phyloP scores from a whole-genome alignment of 2,329 filamentous ascomycete species.

The Alternaria sp. region DNA sequence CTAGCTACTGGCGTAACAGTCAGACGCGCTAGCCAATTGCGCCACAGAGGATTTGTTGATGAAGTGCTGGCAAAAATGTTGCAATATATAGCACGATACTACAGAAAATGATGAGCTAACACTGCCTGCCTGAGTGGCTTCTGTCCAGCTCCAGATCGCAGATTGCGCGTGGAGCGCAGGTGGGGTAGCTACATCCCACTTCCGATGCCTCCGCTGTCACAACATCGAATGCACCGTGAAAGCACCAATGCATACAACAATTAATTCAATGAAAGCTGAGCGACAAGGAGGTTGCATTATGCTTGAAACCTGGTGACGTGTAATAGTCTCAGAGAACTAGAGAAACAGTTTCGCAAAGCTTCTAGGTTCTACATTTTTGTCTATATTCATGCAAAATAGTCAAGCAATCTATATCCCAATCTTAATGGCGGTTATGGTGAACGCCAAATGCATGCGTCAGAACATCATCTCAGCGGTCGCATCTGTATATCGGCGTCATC shows the following conservation, averaged over 20 bases:
- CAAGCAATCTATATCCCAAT: not conserved
- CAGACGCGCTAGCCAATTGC: slow-evolving; percentile 65
- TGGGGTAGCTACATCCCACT: not conserved
- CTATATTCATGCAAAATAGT: not conserved
- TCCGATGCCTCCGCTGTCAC: not conserved
- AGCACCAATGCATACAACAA: not conserved
- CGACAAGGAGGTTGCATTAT: not conserved
- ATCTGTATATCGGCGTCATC: slow-evolving; percentile 23
- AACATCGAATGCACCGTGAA: accelerated
- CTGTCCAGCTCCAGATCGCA: not conserved
- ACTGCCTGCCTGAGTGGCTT: not conserved
- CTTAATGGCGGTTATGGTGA: not conserved
- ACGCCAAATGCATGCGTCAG: not conserved
- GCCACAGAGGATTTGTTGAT: slow-evolving; percentile 41
- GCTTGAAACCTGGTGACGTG: accelerated
- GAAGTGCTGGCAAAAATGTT: not conserved
- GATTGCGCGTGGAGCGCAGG: not conserved
- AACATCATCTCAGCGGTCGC: slow-evolving; percentile 22
- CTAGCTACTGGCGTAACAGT: slow-evolving; percentile 58
- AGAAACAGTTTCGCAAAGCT: not conserved
- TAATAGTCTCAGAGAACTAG: accelerated
- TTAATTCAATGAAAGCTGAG: too few relatives aligned
- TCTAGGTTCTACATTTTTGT: not conserved
- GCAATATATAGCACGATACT: accelerated
- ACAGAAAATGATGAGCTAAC: accelerated